These are phyloP conservation scores for Eucalyptus cloeziana DNA, from an alignment of 345 rosid species.

Conservation along the genomic window DNA sequence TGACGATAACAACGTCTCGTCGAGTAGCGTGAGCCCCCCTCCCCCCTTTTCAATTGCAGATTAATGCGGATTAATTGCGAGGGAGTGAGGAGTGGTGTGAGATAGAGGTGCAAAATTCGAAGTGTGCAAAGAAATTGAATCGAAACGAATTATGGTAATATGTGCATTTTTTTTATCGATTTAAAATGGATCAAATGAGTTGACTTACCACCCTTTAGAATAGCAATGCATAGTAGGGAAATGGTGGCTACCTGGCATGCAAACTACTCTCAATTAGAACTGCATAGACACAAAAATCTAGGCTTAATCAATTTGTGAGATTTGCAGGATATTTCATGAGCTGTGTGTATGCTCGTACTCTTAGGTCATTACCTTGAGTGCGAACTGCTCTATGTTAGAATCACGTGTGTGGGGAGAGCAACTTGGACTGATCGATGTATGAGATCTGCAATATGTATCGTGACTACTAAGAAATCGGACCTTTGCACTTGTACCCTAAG, in stretches of 20 bases:
- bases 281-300: neutral
- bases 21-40: neutral
- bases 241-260: neutral
- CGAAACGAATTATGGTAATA: neutral
- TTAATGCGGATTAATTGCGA: neutral
- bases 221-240: neutral
- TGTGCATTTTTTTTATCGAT: neutral
- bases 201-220: neutral
- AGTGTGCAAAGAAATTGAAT: neutral
- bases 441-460: neutral
- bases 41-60: neutral
- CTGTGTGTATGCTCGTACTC: neutral
- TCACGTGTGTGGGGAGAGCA: fast-evolving
- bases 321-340: neutral
- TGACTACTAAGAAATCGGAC: neutral
- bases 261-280: neutral
- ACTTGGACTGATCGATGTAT: neutral
- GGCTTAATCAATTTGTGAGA: neutral
- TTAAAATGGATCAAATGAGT: neutral
- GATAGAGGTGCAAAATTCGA: neutral
- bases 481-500: neutral
- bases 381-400: neutral
- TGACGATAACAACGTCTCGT: neutral
- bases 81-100: neutral
- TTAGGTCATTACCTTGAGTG: fast-evolving